phyloP scores from a whole-genome alignment of 2,329 filamentous ascomycete species.

The Gaeumannomyces sp. region DNA sequence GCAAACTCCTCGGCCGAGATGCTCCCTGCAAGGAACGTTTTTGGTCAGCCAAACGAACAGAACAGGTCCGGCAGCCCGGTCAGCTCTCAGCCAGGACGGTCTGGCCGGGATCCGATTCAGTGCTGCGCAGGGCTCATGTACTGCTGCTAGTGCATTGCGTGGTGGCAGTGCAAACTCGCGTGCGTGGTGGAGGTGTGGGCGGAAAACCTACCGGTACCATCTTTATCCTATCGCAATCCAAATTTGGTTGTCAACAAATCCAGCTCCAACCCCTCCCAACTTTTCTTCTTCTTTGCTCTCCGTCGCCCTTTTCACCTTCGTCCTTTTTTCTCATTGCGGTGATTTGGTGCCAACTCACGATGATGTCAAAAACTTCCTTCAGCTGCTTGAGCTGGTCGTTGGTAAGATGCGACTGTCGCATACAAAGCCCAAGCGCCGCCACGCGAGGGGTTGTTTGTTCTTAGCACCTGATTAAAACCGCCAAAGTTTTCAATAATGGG shows the following conservation, averaged over 20 bases:
- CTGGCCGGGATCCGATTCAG: background rate
- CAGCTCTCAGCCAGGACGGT: background rate
- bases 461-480: background rate
- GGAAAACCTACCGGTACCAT: slow-evolving; percentile 7
- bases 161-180: background rate
- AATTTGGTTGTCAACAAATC: slow-evolving; percentile 68
- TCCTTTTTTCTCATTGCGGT: background rate
- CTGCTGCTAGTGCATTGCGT: background rate
- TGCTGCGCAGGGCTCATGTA: background rate
- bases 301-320: background rate
- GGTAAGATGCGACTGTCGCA: background rate
- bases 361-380: slow-evolving; percentile 8
- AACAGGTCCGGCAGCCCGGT: too few species aligned
- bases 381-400: slow-evolving; percentile 8
- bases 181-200: background rate
- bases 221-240: slow-evolving; percentile 4
- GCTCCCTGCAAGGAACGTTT: slow-evolving; percentile 36
- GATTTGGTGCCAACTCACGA: background rate
- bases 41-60: background rate
- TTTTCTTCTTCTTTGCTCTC: slow-evolving; percentile 70
- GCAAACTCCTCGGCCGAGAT: slow-evolving; percentile 59
- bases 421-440: background rate
- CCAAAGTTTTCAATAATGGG: background rate
- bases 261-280: slow-evolving; percentile 65
- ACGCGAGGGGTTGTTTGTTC: background rate